Base-by-base conservation (phyloP, 257 asterid genomes). In the Nicotiana sylvestris region DNA sequence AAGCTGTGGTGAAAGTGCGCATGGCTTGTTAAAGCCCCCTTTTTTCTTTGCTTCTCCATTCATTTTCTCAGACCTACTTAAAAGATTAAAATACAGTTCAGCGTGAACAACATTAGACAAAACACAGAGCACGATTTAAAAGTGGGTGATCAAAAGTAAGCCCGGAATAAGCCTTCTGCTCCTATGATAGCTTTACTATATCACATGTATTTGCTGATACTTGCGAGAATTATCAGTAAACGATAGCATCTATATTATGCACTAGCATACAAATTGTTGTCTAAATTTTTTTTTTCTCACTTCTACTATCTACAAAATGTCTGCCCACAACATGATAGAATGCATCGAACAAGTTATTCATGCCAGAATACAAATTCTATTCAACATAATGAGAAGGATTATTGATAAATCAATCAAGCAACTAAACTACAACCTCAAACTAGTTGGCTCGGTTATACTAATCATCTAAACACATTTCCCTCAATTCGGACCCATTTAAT, bases 1-100 rank as follows among this genome's bases (percentile, higher is more conserved):
- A 82, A 90, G 91, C 56, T 85, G 89, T 12, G 92, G 91, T 53
- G 92, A 88, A 82, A 90, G 88, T 21, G 89, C 87, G 11, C 85
- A 85, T 58, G 86, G 90, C 67, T 88, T 86, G 85, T 66, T 68
- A 82, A 88, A 89, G 76, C 92, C 91, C 0, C 84, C 84, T 83
- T 68, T 85, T 53, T 78, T 86, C 85, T 85, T 90, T 61, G 66
- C 88, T 37, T 81, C 76, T 56, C 81, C 67, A 39, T 83, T 85
- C 79, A 18, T 46, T 68, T 60, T 55, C 60, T 65, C 56, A 61
- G 88, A 49, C 87, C 86, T 88, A 64, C 77, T 66, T 72, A 60
- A 74, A 27, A 74, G 46, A 70, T 82, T 51, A 68, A 65, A 80
- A 43, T 6, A 51, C 58, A 80, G 13, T 29, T 46, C 15, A 0